Conservation (phyloP, 768 basidiomycete species). For the Sarcodon aspratus region DNA sequence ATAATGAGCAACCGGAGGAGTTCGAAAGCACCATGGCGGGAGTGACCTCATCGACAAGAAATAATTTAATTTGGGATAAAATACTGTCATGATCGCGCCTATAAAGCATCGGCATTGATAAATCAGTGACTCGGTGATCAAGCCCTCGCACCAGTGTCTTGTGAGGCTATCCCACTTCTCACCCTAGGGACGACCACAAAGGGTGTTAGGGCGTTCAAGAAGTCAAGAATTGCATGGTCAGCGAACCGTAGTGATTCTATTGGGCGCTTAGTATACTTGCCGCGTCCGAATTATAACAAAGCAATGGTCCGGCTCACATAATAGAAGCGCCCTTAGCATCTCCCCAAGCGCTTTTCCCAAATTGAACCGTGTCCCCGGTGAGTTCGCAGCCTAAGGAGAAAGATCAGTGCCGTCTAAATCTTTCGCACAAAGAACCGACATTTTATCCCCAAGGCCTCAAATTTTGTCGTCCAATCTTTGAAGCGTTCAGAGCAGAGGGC, state of each 20-base stretch:
- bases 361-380: conserved; percentile 79
- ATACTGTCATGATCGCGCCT: conserved; percentile 59
- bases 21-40: neutral
- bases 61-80: conserved; percentile 60
- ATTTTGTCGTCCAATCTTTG: conserved; percentile 78
- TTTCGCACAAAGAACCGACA: conserved; percentile 31
- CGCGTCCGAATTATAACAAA: neutral
- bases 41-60: conserved; percentile 84
- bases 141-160: conserved; percentile 55
- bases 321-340: conserved; percentile 68
- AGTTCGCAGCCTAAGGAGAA: conserved; percentile 61
- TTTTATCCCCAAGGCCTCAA: conserved; percentile 62
- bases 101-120: conserved; percentile 1
- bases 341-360: conserved; percentile 56
- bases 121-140: conserved; percentile 1
- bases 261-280: neutral
- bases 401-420: conserved; percentile 1
- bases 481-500: conserved; percentile 81
- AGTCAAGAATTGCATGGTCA: no score
- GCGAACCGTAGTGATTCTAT: conserved; percentile 65
- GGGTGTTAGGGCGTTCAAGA: conserved; percentile 8
- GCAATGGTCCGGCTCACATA: conserved; percentile 40
- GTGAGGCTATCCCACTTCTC: conserved; percentile 98
- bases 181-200: conserved; percentile 35
- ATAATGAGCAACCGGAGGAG: neutral